Conservation (phyloP, 805 yeast species). For the Saccharomycodes ludwigii region DNA sequence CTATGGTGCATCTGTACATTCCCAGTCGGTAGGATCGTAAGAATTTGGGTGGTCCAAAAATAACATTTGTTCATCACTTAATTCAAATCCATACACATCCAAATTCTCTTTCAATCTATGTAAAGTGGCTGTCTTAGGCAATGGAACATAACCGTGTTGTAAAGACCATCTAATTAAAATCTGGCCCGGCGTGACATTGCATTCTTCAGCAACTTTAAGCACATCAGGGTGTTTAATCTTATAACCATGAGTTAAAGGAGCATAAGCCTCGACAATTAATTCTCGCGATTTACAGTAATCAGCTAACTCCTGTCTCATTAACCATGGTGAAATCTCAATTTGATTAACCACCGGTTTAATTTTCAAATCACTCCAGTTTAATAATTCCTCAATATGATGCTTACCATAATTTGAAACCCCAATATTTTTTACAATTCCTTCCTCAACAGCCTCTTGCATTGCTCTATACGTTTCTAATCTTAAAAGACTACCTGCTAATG, state of each 20-base stretch:
- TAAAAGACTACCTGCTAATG: conserved; percentile 32
- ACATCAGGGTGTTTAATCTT: conserved; percentile 45
- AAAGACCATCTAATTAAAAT: conserved; percentile 62
- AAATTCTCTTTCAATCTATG: conserved; percentile 43
- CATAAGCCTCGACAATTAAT: conserved; percentile 60
- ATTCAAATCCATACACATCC: conserved; percentile 38
- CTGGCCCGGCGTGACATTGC: conserved; percentile 43
- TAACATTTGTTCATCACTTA: conserved; percentile 30
- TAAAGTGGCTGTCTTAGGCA: conserved; percentile 51
- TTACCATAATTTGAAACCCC: conserved; percentile 72
- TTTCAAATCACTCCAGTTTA: conserved; percentile 40
- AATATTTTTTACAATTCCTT: conserved; percentile 47
- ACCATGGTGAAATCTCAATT: conserved; percentile 78
- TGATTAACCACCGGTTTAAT: conserved; percentile 66
- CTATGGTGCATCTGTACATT: conserved; percentile 48
- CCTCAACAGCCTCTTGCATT: conserved; percentile 57
- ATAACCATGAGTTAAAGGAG: conserved; percentile 62
- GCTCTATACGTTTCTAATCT: conserved; percentile 60
- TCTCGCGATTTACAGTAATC: conserved; percentile 43
- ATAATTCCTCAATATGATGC: conserved; percentile 46
- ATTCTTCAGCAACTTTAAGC: conserved; percentile 34
- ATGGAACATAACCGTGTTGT: conserved; percentile 57
- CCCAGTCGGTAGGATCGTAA: conserved; percentile 71
- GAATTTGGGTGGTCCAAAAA: conserved; percentile 37
- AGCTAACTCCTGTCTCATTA: conserved; percentile 52